Percentiles rank a stretch among this genome's conserved stretches.
Evolutionary conservation across 345 rosid species (phyloP).

Genomic region (Corchorus olitorius): DNA sequence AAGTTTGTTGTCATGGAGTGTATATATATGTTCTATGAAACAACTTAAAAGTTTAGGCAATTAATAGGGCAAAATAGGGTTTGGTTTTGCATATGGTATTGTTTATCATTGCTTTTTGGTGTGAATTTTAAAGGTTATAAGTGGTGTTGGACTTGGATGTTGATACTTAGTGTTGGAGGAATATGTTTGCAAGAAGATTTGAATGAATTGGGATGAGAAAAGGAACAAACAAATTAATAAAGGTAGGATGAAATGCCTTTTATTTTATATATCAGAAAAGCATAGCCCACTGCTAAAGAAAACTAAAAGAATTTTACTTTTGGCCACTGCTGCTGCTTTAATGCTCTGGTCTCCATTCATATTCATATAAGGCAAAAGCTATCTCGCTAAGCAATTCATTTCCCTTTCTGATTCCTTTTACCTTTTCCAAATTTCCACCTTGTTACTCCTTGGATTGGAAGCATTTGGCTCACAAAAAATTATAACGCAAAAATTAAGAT

Average conservation of each 20-base stretch:
- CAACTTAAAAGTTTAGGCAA: no score
- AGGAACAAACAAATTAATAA: background rate
- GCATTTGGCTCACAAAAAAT: no score
- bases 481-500: no score
- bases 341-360: constrained; percentile 7
- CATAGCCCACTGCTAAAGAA: constrained; percentile 36
- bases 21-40: no score
- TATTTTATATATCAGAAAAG: constrained; percentile 10
- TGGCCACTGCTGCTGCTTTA: background rate
- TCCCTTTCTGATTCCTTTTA: background rate
- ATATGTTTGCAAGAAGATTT: background rate
- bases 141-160: background rate
- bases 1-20: no score
- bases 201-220: background rate
- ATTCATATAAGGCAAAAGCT: no score
- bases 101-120: background rate
- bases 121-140: no score
- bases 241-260: background rate
- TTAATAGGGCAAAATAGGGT: no score
- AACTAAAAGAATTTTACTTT: constrained; percentile 7
- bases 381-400: constrained; percentile 2
- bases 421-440: background rate
- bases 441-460: no score
- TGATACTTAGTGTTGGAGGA: constrained; percentile 16
- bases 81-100: background rate